Evolutionary conservation across 805 yeast species (phyloP), one percentile per base, ranked within the genome.

Genomic region (Cyberlindnera amylophila): DNA sequence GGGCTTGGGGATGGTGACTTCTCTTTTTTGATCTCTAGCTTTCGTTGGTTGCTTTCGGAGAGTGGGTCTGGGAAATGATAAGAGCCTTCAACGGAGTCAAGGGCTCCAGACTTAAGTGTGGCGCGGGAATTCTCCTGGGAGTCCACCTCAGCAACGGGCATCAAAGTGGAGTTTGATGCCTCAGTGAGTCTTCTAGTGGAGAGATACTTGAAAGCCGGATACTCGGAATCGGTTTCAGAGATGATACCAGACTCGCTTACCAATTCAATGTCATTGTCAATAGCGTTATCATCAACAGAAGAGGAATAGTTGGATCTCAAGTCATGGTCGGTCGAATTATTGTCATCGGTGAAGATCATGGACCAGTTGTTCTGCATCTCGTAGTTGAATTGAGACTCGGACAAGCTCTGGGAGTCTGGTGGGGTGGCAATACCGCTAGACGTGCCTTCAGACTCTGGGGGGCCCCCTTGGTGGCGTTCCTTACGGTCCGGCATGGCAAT

Each of bases 331-430:
- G 61, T 55, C 13, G 58, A 55, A 42, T 41, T 41, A 44, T 50
- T 57, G 32, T 58, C 62, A 39, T 58, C 61, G 3, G 59, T 58
- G 42, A 55, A 57, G 16, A 58, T 53, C 47, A 55, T 32, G 4
- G 62, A 58, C 62, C 62, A 58, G 40, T 55, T 57, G 18, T 49
- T 42, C 26, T 50, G 56, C 31, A 53, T 34, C 13, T 55, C 58
- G 29, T 49, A 52, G 24, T 42, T 37, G 37, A 54, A 47, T 16
- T 44, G 40, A 2, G 52, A 39, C 21, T 44, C 55, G 6, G 52
- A 36, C 36, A 44, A n/a, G 21, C 29, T 41, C 14, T 38, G 34
- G 4, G 46, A 10, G 3, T 21, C 34, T 18, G 46, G 30, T 16
- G 46, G 34, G 33, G 30, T 32, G 29, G 41, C 29, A 8, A 12